Evolutionary conservation across 75 land plant genomes (phyloP).

Genomic region (Sequoiadendron giganteum): DNA sequence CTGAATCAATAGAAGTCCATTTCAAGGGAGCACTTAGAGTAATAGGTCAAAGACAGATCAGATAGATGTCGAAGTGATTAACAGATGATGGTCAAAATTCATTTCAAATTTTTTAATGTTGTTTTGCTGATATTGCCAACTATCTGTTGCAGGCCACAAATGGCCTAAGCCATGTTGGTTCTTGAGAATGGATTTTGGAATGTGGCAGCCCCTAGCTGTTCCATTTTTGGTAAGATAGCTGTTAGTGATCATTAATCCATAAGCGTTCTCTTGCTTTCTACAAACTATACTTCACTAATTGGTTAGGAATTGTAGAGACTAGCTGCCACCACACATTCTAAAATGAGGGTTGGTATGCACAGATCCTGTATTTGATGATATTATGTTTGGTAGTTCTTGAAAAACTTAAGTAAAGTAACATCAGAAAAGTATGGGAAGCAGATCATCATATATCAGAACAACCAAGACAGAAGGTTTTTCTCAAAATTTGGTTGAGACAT

Average conservation of each 20-base stretch:
- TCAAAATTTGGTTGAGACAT: not conserved
- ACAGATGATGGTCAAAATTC: not conserved
- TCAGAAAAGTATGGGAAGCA: not conserved
- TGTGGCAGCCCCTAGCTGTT: not conserved
- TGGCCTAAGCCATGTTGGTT: too few species aligned
- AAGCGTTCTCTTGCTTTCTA: not conserved
- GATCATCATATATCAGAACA: not conserved
- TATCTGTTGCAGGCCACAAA: not conserved
- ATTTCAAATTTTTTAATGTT: too few species aligned
- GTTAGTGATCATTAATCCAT: not conserved
- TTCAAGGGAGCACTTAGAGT: not conserved
- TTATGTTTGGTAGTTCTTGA: not conserved
- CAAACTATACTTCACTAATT: not conserved
- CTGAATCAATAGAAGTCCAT: not conserved
- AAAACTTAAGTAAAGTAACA: not conserved
- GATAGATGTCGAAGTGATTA: not conserved
- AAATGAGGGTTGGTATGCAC: not conserved
- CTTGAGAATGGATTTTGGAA: not conserved
- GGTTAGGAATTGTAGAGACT: not conserved
- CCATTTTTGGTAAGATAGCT: not conserved
- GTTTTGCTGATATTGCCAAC: not conserved
- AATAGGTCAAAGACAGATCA: not conserved
- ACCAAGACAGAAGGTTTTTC: not conserved
- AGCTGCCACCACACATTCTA: not conserved
- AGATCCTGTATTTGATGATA: not conserved